phyloP scores from a whole-genome alignment of 768 basidiomycete species.

The Agrocybe praecox region DNA sequence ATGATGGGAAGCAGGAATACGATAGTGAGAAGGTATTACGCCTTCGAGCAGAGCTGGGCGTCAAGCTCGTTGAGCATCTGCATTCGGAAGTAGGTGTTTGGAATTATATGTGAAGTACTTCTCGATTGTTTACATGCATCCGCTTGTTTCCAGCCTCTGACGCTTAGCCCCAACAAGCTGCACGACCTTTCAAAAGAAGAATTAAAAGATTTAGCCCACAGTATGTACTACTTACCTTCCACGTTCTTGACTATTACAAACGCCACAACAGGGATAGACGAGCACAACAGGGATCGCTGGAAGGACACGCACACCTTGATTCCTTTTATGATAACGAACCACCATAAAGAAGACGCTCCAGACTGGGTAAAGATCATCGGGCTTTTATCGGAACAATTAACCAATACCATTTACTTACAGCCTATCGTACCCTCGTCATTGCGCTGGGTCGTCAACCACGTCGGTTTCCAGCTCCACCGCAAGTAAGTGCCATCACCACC shows the following conservation, averaged over 20 bases:
- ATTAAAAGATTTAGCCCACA: conserved; percentile 7
- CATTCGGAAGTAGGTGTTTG: conserved; percentile 13
- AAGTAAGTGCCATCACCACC: conserved; percentile 1
- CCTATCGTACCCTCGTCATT: conserved; percentile 7
- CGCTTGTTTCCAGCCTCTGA: not conserved
- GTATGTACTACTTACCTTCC: not conserved
- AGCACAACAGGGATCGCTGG: conserved; percentile 11
- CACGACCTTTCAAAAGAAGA: conserved; percentile 4
- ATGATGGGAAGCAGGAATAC: conserved; percentile 2
- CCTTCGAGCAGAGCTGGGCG: conserved; percentile 12
- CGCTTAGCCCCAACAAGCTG: conserved; percentile 4
- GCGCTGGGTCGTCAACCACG: conserved; percentile 13
- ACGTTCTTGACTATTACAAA: not conserved
- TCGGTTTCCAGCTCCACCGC: conserved; percentile 11
- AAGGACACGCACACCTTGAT: conserved; percentile 10
- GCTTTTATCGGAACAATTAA: not conserved
- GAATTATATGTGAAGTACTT: too few relatives aligned
- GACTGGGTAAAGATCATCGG: conserved; percentile 10
- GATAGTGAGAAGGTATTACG: conserved; percentile 7
- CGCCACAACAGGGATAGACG: conserved; percentile 11
- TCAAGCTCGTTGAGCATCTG: conserved; percentile 14
- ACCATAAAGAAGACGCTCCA: conserved; percentile 12
- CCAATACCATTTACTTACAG: not conserved
- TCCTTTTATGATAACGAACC: conserved; percentile 17
- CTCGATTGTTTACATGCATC: too few relatives aligned